Evolutionary conservation across 148 eudicot species (phyloP).

Genomic region (Talinum fruticosum): DNA sequence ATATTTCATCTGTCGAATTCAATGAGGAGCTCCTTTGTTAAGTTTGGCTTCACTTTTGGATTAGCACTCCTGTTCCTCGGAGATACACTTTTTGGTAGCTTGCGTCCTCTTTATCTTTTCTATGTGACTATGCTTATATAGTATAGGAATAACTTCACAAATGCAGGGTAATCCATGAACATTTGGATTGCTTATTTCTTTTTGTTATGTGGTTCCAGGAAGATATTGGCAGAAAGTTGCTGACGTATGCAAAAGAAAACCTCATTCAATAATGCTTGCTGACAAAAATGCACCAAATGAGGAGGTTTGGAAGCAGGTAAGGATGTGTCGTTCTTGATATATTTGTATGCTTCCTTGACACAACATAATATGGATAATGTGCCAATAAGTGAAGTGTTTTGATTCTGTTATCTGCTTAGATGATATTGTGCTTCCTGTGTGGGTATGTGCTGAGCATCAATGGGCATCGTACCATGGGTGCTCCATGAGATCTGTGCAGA

Average conservation of each 20-base stretch:
- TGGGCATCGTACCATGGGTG: not conserved
- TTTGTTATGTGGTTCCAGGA: constrained; percentile 39
- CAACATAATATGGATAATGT: not conserved
- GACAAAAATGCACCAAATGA: constrained; percentile 99
- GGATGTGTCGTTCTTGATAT: not conserved
- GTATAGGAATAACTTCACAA: not conserved
- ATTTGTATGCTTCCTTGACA: not conserved
- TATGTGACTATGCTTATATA: not conserved
- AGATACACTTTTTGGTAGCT: no score
- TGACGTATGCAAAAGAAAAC: constrained; percentile 57
- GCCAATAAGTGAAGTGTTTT: not conserved
- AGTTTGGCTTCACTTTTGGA: no score
- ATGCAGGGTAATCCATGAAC: not conserved
- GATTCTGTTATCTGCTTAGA: not conserved
- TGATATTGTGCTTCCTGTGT: not conserved
- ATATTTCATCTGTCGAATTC: no score
- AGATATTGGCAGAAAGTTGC: constrained; percentile 83
- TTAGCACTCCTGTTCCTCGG: no score
- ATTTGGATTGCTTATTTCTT: not conserved
- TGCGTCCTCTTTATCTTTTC: not conserved
- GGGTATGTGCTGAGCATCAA: not conserved
- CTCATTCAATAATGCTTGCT: constrained; percentile 79
- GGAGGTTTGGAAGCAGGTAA: constrained; percentile 94
- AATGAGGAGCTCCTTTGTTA: no score
- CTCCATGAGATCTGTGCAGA: not conserved